Conservation (phyloP, 108 stramenopile genomes). For the Phaeodactylum tricornutum region DNA sequence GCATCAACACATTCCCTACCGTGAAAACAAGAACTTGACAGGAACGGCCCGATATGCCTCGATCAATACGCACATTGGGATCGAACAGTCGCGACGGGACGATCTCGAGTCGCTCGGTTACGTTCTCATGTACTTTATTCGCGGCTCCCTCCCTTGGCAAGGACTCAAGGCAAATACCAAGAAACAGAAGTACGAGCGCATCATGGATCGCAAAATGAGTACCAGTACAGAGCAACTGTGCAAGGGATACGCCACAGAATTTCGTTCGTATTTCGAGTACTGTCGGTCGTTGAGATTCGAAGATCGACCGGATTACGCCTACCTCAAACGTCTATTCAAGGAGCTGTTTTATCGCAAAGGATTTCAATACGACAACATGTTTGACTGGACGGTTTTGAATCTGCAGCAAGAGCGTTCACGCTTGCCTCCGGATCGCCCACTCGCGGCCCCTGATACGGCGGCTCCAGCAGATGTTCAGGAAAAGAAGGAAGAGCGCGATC, state of each 20-base stretch:
- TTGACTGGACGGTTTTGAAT: conserved; percentile 98
- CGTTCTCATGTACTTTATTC: conserved; percentile 99
- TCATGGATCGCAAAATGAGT: conserved; percentile 99
- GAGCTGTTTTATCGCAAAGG: conserved; percentile 97
- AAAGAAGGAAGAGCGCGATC: no score
- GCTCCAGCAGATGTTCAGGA: no score
- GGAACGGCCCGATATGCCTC: conserved; percentile 98
- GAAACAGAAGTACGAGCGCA: conserved; percentile 99
- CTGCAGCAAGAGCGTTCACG: conserved; percentile 84
- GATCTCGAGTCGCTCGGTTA: conserved; percentile 99
- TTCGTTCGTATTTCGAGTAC: conserved; percentile 99
- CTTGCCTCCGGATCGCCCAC: conserved; percentile 62
- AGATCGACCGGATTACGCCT: conserved; percentile 99
- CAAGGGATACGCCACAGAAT: conserved; percentile 98
- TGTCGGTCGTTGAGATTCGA: conserved; percentile 97
- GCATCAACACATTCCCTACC: conserved; percentile 99
- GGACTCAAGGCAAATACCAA: conserved; percentile 99
- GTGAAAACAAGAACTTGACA: conserved; percentile 99
- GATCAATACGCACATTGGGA: conserved; percentile 98
- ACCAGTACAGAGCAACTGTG: conserved; percentile 97
- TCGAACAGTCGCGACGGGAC: conserved; percentile 95
- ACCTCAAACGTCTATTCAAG: conserved; percentile 95
- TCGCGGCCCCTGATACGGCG: no score
- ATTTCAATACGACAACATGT: conserved; percentile 99
- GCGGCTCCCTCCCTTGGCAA: conserved; percentile 98